A percentile compares a stretch with the other conserved stretches of the same genome.
phyloP scores from a whole-genome alignment of 768 basidiomycete species.

The Boletus eberwhitei region DNA sequence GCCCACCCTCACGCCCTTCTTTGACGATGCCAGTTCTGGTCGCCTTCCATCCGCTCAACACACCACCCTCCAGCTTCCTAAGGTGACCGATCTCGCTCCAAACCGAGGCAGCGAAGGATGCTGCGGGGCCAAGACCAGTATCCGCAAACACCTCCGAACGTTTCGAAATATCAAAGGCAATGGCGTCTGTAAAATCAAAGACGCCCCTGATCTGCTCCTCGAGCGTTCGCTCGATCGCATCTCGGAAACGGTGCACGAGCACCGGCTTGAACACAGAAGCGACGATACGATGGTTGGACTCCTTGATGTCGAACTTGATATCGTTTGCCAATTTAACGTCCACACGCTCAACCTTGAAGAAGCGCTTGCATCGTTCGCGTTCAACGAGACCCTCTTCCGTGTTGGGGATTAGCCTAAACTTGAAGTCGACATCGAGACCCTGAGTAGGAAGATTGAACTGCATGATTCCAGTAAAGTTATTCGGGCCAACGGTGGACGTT shows the following conservation, averaged over 20 bases:
- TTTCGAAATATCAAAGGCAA: constrained; percentile 56
- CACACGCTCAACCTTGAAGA: constrained; percentile 56
- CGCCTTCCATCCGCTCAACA: constrained; percentile 45
- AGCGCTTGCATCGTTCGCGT: constrained; percentile 45
- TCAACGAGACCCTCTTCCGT: constrained; percentile 40
- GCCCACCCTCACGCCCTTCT: constrained; percentile 38
- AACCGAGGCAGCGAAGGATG: constrained; percentile 52
- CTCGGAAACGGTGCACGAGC: constrained; percentile 51
- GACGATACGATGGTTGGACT: constrained; percentile 63
- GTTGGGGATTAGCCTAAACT: constrained; percentile 59
- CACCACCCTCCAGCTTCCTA: constrained; percentile 34
- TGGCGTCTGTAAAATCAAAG: constrained; percentile 52
- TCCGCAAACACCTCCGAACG: constrained; percentile 65
- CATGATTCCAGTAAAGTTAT: constrained; percentile 59
- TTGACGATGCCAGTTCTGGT: constrained; percentile 66
- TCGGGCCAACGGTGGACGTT: constrained; percentile 47
- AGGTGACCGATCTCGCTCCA: constrained; percentile 70
- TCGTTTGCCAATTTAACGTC: constrained; percentile 55
- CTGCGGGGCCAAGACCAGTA: constrained; percentile 49
- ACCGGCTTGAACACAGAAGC: constrained; percentile 62
- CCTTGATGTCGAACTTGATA: constrained; percentile 49
- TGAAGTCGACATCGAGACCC: constrained; percentile 67
- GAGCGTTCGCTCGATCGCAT: constrained; percentile 58
- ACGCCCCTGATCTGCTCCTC: constrained; percentile 50
- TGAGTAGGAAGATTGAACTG: constrained; percentile 60